phyloP scores from a whole-genome alignment of 495 filamentous ascomycete genomes.

The Xylaria intraflava region DNA sequence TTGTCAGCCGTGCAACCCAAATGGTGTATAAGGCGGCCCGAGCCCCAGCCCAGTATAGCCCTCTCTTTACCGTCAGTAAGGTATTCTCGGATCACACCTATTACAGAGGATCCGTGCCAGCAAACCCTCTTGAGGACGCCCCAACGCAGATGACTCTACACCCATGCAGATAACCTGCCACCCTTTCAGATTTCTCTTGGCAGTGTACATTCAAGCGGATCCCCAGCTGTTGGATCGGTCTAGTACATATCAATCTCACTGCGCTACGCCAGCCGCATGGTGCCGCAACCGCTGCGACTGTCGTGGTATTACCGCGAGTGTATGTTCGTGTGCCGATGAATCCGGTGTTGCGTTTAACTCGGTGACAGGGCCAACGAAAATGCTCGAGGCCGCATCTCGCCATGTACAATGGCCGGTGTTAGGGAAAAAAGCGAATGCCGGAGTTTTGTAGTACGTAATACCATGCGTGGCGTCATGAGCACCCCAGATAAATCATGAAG shows the following conservation, averaged over 20 bases:
- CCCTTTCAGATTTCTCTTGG: not conserved
- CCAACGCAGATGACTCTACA: not conserved
- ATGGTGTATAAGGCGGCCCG: not conserved
- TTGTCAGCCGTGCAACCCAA: not conserved
- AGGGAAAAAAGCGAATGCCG: slow-evolving; percentile 18
- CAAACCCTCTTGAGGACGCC: not conserved
- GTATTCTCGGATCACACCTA: not conserved
- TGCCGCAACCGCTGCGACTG: not conserved
- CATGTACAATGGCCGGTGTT: not conserved
- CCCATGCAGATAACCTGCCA: not conserved
- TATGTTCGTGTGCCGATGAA: not conserved
- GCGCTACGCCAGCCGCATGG: not conserved
- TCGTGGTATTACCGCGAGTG: not conserved
- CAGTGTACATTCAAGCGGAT: not conserved
- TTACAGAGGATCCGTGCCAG: not conserved
- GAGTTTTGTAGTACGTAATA: slow-evolving; percentile 23
- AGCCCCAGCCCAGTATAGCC: too few species aligned
- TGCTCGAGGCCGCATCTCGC: slow-evolving; percentile 19
- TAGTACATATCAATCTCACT: not conserved
- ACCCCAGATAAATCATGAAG: slow-evolving; percentile 6
- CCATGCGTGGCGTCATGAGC: slow-evolving; percentile 3
- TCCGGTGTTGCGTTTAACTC: slow-evolving; percentile 10
- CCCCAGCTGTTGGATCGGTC: not conserved
- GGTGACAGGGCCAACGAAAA: slow-evolving; percentile 7
- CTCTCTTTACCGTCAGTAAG: too few species aligned